phyloP scores from a whole-genome alignment of 2,329 filamentous ascomycete genomes.

The Orbilia quercus region DNA sequence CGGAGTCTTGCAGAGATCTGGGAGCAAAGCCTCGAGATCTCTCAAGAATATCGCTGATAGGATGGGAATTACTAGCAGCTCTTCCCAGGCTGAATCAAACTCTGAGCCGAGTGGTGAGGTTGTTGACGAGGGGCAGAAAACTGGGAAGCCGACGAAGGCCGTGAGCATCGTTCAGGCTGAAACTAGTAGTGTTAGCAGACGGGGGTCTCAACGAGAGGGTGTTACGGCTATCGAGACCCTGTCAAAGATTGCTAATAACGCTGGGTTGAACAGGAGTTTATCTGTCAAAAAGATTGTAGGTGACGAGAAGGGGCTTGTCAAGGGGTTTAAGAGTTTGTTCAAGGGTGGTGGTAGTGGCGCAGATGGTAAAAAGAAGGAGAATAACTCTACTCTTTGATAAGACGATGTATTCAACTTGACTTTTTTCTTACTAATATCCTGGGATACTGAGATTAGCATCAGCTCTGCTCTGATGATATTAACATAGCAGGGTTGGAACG shows the following conservation, averaged over 20 bases:
- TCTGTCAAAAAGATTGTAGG: background rate
- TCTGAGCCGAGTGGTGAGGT: background rate
- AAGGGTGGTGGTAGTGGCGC: background rate
- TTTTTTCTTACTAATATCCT: too few relatives aligned
- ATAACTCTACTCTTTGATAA: background rate
- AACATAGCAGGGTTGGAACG: too few relatives aligned
- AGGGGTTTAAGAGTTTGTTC: conserved; percentile 27
- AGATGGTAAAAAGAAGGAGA: conserved; percentile 34
- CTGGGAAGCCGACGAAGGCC: background rate
- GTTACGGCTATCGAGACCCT: conserved; percentile 4
- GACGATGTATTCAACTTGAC: too few relatives aligned
- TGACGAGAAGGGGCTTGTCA: background rate
- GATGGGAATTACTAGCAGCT: background rate
- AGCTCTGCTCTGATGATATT: too few relatives aligned
- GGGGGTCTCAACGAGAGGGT: background rate
- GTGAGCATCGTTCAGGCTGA: conserved; percentile 1
- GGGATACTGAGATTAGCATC: too few relatives aligned
- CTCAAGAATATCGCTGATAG: conserved; percentile 11
- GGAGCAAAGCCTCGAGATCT: conserved; percentile 10
- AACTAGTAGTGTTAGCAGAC: conserved; percentile 7
- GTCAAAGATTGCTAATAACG: conserved; percentile 13
- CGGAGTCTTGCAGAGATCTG: too few relatives aligned
- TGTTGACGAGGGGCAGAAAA: background rate
- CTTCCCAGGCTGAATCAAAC: too few relatives aligned
- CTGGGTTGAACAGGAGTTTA: conserved; percentile 4